Percentiles rank a stretch among this genome's conserved stretches.
Evolutionary conservation across 129 eudicot genomes (phyloP).

Genomic region (Cynara cardunculus): DNA sequence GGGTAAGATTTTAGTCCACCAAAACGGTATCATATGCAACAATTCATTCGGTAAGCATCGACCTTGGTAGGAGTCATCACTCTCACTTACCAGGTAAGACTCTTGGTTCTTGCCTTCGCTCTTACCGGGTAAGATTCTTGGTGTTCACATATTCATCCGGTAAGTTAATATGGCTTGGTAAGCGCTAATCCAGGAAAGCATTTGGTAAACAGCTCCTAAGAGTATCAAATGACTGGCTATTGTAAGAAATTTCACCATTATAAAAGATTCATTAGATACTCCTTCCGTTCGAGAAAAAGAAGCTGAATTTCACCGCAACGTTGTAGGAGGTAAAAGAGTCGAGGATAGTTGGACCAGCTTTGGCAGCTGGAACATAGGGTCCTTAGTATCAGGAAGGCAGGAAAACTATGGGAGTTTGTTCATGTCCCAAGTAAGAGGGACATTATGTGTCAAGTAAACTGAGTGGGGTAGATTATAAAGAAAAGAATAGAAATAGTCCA

Average conservation of each 20-base stretch:
- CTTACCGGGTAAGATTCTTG: no score
- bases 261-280: not conserved
- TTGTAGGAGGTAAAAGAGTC: not conserved
- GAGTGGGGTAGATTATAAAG: not conserved
- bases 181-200: no score
- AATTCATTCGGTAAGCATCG: no score
- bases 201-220: no score
- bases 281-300: not conserved
- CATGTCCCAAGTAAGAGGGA: not conserved
- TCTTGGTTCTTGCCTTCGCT: no score
- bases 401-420: not conserved
- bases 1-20: no score
- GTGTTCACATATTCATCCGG: no score
- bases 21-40: no score
- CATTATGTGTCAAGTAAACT: not conserved
- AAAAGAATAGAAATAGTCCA: not conserved
- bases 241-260: not conserved
- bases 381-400: not conserved
- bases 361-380: not conserved
- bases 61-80: no score
- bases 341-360: no score
- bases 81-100: no score
- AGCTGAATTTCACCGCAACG: not conserved
- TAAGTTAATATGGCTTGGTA: no score
- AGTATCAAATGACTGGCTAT: not conserved